A percentile compares a stretch with the other conserved stretches of the same genome.
Conservation (phyloP, 495 filamentous ascomycete genomes). For the Daldinia loculata region DNA sequence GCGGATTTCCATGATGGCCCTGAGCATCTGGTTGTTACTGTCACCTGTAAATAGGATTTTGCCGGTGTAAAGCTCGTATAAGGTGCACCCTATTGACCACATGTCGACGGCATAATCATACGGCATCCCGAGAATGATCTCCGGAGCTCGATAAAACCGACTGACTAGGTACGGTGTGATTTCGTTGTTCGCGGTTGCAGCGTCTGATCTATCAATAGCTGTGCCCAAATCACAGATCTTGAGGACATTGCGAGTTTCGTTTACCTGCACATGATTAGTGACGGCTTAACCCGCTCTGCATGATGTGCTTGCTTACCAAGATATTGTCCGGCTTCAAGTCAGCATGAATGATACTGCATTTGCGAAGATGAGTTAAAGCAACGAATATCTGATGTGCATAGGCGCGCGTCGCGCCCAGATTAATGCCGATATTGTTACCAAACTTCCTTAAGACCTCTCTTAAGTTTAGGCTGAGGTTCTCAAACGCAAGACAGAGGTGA, state of each 20-base stretch:
- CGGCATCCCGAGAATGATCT: constrained; percentile 94
- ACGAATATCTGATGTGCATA: constrained; percentile 97
- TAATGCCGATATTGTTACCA: constrained; percentile 91
- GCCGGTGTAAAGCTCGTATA: constrained; percentile 96
- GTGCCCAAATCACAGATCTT: constrained; percentile 98
- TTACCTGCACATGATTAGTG: constrained; percentile 64
- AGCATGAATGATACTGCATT: constrained; percentile 91
- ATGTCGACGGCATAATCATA: constrained; percentile 95
- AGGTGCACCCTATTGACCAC: constrained; percentile 96
- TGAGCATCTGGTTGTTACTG: constrained; percentile 98
- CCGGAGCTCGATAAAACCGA: constrained; percentile 95
- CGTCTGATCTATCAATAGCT: constrained; percentile 84
- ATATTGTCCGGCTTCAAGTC: constrained; percentile 99
- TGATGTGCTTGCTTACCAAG: constrained; percentile 58
- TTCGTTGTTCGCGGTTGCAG: constrained; percentile 70
- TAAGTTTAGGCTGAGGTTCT: constrained; percentile 91
- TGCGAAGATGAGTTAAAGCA: constrained; percentile 82
- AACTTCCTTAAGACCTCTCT: constrained; percentile 97
- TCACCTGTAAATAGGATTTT: constrained; percentile 95
- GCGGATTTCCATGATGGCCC: constrained; percentile 93
- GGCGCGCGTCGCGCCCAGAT: constrained; percentile 80
- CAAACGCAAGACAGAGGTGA: constrained; percentile 96
- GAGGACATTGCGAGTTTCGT: constrained; percentile 81
- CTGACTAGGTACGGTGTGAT: constrained; percentile 94
- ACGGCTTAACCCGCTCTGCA: neutral